Evolutionary conservation across 2,329 filamentous ascomycete species (phyloP), one percentile per base, ranked within the genome.

Genomic region (Alternaria alternata): DNA sequence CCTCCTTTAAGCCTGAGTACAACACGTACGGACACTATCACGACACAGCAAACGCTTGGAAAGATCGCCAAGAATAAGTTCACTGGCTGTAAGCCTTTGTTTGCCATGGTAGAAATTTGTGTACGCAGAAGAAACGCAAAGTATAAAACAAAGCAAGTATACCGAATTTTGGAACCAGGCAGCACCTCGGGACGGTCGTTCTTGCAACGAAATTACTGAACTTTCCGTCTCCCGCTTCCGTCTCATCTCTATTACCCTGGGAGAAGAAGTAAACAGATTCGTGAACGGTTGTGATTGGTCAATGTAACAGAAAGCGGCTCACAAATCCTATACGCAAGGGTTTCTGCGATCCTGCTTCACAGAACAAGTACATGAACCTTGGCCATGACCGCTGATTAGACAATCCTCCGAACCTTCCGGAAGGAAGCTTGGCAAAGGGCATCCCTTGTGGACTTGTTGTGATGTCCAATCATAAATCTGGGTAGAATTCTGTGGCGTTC

Each of bases 31-130:
- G 56, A 53, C 5, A 62, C 18, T 18, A 18, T 18, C 18, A 18
- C 18, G 18, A 18, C 18, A 18, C 47, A 62, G 7, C 47, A 7
- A 3, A 46, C 24, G n/a, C 55, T 57, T 5, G 56, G 55, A 4
- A 62, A 62, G 34, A 59, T 54, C 6, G 60, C 60, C 22, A 62
- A 30, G 16, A 59, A 56, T 4, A 62, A 18, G n/a, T 43, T 36
- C 3, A 57, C 16, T 4, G 60, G 48, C 24, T 62, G 48, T 18
- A 56, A 32, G 14, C 56, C 60, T 44, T 44, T 56, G 30, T 36
- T 30, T 16, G 30, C 36, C 60, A 62, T 60, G 14, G 4, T 43
- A 14, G 30, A 22, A 7, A n/a, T 9, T 4, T 39, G 22, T 28
- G 20, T 12, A 26, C 14, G 20, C 22, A 41, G 12, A 24, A 34